Conservation (phyloP, 2,329 filamentous ascomycete genomes). For the Huntiella decipiens region DNA sequence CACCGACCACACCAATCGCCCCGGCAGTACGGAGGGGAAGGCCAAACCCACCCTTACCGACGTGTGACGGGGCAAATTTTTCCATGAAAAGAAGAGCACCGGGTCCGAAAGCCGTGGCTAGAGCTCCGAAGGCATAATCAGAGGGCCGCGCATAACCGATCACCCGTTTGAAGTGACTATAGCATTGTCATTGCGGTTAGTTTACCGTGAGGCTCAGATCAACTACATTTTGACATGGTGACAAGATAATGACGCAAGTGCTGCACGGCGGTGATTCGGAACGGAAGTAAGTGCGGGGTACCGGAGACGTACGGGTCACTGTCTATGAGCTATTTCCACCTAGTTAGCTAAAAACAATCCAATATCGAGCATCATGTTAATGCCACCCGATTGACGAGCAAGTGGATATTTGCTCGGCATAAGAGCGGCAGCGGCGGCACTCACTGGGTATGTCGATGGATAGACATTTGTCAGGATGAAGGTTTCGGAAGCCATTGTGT, state of each 20-base stretch:
- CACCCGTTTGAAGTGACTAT: constrained; percentile 78
- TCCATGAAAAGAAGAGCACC: constrained; percentile 62
- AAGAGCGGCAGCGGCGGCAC: too few species aligned
- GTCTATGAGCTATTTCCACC: constrained; percentile 66
- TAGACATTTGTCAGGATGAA: too few species aligned
- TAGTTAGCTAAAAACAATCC: constrained; percentile 1
- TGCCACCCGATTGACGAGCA: too few species aligned
- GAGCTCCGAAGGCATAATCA: constrained; percentile 58
- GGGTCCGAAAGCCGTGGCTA: constrained; percentile 53
- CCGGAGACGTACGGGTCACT: constrained; percentile 68
- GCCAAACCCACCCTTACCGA: constrained; percentile 64
- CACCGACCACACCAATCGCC: constrained; percentile 54
- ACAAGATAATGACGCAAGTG: not conserved
- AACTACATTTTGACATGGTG: not conserved
- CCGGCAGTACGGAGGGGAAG: constrained; percentile 64
- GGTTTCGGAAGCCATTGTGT: not conserved
- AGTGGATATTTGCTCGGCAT: too few species aligned
- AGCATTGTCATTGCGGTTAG: not conserved
- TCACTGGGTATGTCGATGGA: too few species aligned
- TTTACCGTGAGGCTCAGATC: not conserved
- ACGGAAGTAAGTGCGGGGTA: constrained; percentile 1
- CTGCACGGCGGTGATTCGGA: not conserved
- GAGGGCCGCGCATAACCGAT: constrained; percentile 67
- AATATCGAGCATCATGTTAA: too few species aligned
- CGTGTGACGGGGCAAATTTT: constrained; percentile 65